Conservation (phyloP, 768 basidiomycete species). For the Russula emetica region DNA sequence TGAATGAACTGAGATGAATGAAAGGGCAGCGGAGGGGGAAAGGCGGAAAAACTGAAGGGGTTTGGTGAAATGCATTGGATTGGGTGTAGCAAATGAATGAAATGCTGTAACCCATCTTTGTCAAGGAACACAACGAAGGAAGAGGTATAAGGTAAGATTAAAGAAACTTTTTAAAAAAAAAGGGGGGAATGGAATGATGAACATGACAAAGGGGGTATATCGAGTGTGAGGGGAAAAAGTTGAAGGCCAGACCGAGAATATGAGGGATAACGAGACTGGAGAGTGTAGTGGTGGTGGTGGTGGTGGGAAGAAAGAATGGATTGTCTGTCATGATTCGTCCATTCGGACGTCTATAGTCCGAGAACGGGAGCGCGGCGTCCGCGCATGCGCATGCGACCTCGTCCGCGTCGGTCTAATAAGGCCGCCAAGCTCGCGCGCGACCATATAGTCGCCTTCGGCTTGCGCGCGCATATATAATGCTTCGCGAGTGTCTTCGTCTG, state of each 20-base stretch:
- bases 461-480: conserved; percentile 50
- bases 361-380: not conserved
- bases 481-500: conserved; percentile 46
- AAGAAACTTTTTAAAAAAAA: not conserved
- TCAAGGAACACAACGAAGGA: not conserved
- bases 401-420: not conserved
- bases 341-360: conserved; percentile 16
- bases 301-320: not conserved
- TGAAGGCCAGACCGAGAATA: not conserved
- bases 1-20: not conserved
- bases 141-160: not conserved
- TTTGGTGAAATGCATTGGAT: not conserved
- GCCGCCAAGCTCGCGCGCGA: conserved; percentile 33
- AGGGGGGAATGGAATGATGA: too few species aligned
- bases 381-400: not conserved
- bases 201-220: not conserved
- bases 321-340: conserved; percentile 26
- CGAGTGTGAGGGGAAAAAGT: not conserved
- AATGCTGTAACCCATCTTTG: not conserved
- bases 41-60: not conserved
- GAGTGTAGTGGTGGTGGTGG: not conserved
- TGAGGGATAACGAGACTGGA: not conserved
- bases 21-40: not conserved
- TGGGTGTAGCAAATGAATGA: too few species aligned
- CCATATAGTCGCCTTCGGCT: conserved; percentile 42